Percentiles rank a stretch among this genome's conserved stretches.
These are phyloP conservation scores for Podospora conica DNA, from an alignment of 495 filamentous ascomycete species.

Conservation along the genomic window DNA sequence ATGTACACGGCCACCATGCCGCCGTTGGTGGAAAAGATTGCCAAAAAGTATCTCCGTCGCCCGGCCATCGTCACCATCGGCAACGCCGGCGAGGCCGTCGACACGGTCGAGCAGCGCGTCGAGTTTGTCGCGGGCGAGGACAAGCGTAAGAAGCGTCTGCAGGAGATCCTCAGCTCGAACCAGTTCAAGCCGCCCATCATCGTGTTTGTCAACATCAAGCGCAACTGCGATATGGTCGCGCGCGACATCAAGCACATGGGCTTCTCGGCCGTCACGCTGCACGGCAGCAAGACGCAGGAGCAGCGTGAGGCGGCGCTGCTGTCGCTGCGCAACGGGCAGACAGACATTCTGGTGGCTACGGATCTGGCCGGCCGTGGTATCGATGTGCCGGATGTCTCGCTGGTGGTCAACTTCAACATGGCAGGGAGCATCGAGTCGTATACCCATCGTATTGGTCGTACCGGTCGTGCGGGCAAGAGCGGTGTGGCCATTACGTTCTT, in stretches of 20 bases:
- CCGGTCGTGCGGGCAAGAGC: slow-evolving; percentile 94
- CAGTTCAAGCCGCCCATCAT: slow-evolving; percentile 93
- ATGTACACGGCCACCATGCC: slow-evolving; percentile 99
- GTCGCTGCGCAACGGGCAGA: slow-evolving; percentile 71
- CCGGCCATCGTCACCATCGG: slow-evolving; percentile 95
- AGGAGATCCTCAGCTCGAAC: slow-evolving; percentile 78
- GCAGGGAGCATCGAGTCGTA: slow-evolving; percentile 89
- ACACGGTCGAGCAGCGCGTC: slow-evolving; percentile 95
- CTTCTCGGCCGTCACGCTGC: slow-evolving; percentile 83
- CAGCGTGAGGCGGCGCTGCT: slow-evolving; percentile 92
- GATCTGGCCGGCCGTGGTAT: slow-evolving; percentile 98
- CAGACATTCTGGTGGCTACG: slow-evolving; percentile 91
- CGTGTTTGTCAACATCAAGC: slow-evolving; percentile 99
- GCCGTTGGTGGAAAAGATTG: slow-evolving; percentile 85
- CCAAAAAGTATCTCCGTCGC: slow-evolving; percentile 87
- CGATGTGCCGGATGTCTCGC: slow-evolving; percentile 86
- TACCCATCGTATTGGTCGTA: slow-evolving; percentile 96
- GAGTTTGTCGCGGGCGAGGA: slow-evolving; percentile 91
- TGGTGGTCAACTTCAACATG: slow-evolving; percentile 99
- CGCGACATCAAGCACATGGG: slow-evolving; percentile 94
- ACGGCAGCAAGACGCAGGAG: slow-evolving; percentile 94
- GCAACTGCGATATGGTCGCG: slow-evolving; percentile 94
- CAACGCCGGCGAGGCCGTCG: slow-evolving; percentile 93
- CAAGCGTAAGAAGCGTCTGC: slow-evolving; percentile 92
- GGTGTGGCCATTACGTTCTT: slow-evolving; percentile 96